Base-by-base conservation (phyloP, 176 grass and related monocot species). In the Chloris gayana region DNA sequence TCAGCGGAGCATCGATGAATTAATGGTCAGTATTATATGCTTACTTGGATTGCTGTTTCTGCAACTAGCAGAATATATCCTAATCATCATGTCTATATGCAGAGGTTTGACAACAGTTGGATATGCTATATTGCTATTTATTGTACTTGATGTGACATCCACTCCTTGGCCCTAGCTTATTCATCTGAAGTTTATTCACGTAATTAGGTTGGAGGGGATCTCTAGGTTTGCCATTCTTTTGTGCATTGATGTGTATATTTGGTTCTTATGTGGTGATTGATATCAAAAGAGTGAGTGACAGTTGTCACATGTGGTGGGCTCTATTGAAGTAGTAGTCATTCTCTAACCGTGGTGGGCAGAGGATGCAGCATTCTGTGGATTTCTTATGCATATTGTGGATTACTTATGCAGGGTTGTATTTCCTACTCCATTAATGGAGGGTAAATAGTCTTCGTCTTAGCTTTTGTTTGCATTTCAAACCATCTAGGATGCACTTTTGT, bases 1-100 rank as follows among this genome's bases (percentile, higher is more conserved):
- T 68, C 92, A 99, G 69, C 88, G 92, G 83, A 86, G 64, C 24
- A 79, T 99, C 59, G 92, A 99, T 50, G 96, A 99, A 60, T 83
- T 93, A 38, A 70, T 79, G 86, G 96, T 93, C 87, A 44, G 41
- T 44, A 2, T 44, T 44, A 15, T 60, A 51, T 45, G 30, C 29
- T 39, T 72, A 19, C 60, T 21, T 19, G 5, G n/a, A 49, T 70
- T 58, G 18, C 44, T 72, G 51, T 81, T 80, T 70, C 29, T 2
- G 62, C 15, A 77, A 33, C 39, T 33, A 78, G 75, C 19, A n/a
- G 10, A 61, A 65, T 64, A 45, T 21, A 18, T 5, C 41, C 41
- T 33, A 33, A 13, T 39, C 17, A 64, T 46, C n/a, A n/a, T n/a
- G n/a, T n/a, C 33, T 19, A 45, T 32, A 18, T 37, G 35, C 11